phyloP scores from a whole-genome alignment of 306 rosid genomes.

The Sechiopsis laciniata region DNA sequence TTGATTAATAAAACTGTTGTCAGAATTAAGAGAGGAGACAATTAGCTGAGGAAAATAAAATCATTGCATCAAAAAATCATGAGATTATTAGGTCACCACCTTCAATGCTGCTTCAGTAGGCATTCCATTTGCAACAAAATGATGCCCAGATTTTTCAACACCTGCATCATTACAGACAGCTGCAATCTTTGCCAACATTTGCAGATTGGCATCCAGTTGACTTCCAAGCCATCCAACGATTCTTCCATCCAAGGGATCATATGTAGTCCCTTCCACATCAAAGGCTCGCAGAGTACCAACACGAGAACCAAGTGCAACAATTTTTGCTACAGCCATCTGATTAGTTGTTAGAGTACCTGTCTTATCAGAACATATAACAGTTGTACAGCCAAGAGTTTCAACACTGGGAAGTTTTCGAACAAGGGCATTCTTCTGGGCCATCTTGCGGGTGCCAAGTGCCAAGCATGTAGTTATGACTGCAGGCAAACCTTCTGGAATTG shows the following conservation, averaged over 20 bases:
- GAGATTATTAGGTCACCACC: constrained; percentile 9
- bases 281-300: constrained; percentile 40
- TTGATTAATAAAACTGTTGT: not conserved
- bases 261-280: constrained; percentile 59
- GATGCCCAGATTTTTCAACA: constrained; percentile 24
- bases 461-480: constrained; percentile 49
- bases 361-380: constrained; percentile 49
- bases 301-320: constrained; percentile 46
- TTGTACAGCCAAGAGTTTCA: constrained; percentile 48
- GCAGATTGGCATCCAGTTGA: constrained; percentile 49
- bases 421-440: constrained; percentile 56
- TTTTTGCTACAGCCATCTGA: constrained; percentile 59
- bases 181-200: constrained; percentile 49
- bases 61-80: constrained; percentile 5
- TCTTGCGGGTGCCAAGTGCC: constrained; percentile 49
- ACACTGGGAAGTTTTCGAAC: constrained; percentile 62
- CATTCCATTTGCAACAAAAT: constrained; percentile 23
- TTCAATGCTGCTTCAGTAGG: constrained; percentile 25
- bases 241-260: constrained; percentile 49
- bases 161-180: constrained; percentile 62
- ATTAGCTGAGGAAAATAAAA: not conserved
- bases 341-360: constrained; percentile 49
- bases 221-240: constrained; percentile 46
- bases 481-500: constrained; percentile 50
- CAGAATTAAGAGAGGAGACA: not conserved